Conservation (phyloP, 805 yeast species). For the Candida montana region DNA sequence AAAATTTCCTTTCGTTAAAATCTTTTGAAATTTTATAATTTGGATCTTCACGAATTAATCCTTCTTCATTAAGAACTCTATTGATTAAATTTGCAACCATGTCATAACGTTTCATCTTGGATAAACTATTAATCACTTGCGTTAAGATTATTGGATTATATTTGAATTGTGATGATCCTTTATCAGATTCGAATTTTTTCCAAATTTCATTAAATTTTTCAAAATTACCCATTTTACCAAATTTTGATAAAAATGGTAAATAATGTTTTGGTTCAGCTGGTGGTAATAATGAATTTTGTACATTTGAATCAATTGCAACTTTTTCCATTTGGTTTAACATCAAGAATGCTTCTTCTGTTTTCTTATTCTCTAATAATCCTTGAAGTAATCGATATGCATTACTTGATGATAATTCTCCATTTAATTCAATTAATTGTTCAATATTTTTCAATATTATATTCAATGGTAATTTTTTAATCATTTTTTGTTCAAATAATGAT, state of each 20-base stretch:
- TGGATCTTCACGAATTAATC: conserved; percentile 10
- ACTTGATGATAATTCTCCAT: conserved; percentile 17
- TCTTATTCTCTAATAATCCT: conserved; percentile 20
- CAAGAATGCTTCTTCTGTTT: conserved; percentile 27
- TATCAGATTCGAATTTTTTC: conserved; percentile 24
- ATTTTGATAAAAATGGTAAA: conserved; percentile 33
- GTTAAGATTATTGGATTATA: conserved; percentile 34
- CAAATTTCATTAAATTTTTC: conserved; percentile 28
- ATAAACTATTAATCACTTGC: conserved; percentile 32
- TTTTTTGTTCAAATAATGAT: conserved; percentile 1
- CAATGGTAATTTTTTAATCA: conserved; percentile 9
- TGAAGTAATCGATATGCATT: conserved; percentile 24
- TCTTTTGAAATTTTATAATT: not conserved
- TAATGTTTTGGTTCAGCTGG: conserved; percentile 38
- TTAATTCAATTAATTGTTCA: conserved; percentile 8
- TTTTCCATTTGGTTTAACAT: conserved; percentile 31
- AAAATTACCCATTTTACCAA: conserved; percentile 24
- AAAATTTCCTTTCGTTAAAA: conserved; percentile 15
- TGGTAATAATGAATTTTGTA: conserved; percentile 24
- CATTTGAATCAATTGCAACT: conserved; percentile 10
- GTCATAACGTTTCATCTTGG: conserved; percentile 24
- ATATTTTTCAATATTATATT: conserved; percentile 10
- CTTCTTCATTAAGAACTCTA: conserved; percentile 20
- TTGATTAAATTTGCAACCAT: conserved; percentile 32
- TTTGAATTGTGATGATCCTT: conserved; percentile 8